Percentiles rank a stretch among this genome's conserved stretches.
These are phyloP conservation scores for Panicum hallii DNA, from an alignment of 202 grass and related monocot genomes.

Conservation along the genomic window DNA sequence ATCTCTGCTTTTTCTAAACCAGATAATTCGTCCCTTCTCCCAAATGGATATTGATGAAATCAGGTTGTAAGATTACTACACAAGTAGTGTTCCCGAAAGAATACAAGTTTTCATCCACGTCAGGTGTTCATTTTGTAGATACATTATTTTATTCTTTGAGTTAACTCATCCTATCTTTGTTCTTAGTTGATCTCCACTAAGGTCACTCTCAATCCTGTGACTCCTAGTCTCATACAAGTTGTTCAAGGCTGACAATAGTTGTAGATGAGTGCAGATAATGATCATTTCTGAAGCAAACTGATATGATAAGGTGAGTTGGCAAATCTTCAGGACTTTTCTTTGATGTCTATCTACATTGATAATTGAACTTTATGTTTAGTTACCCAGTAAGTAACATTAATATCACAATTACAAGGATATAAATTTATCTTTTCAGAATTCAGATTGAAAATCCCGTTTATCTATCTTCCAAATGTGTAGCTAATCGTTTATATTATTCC, in stretches of 20 bases:
- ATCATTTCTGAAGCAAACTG: slow-evolving; percentile 15
- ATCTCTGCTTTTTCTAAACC: background rate
- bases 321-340: slow-evolving; percentile 1
- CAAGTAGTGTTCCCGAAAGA: background rate
- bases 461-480: slow-evolving; percentile 14
- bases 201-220: background rate
- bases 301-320: slow-evolving; percentile 29
- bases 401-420: background rate
- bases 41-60: background rate
- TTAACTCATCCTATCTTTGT: slow-evolving; percentile 27
- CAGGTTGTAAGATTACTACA: slow-evolving; percentile 1
- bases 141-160: slow-evolving; percentile 24
- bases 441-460: slow-evolving; percentile 19
- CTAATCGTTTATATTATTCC: slow-evolving; percentile 30
- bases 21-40: background rate
- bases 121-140: slow-evolving; percentile 1
- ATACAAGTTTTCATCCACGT: background rate
- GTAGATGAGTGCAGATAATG: slow-evolving; percentile 12
- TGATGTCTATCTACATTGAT: slow-evolving; percentile 10
- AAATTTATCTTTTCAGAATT: slow-evolving; percentile 33
- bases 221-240: background rate
- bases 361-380: slow-evolving; percentile 24
- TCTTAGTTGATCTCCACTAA: slow-evolving; percentile 23
- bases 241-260: slow-evolving; percentile 12
- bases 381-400: background rate